Evolutionary conservation across 495 filamentous ascomycete genomes (phyloP).

Genomic region (Aspergillus funiculosus): DNA sequence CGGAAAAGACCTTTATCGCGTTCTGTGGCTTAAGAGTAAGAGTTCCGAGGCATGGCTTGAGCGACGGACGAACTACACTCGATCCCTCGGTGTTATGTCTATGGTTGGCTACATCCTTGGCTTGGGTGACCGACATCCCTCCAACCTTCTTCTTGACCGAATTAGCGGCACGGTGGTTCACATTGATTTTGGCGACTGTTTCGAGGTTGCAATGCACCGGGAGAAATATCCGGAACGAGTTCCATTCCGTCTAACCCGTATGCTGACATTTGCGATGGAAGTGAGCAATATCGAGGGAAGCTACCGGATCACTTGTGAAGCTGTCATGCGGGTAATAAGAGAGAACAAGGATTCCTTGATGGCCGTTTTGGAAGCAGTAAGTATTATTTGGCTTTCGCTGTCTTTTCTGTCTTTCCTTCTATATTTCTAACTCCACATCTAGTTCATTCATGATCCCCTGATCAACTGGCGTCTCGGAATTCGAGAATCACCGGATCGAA

Average conservation of each 20-base stretch:
- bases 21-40: slow-evolving; percentile 97
- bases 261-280: slow-evolving; percentile 99
- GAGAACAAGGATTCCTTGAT: slow-evolving; percentile 98
- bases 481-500: slow-evolving; percentile 71
- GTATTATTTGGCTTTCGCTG: slow-evolving; percentile 27
- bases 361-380: slow-evolving; percentile 95
- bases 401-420: neutral
- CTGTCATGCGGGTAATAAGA: slow-evolving; percentile 93
- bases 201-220: slow-evolving; percentile 98
- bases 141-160: slow-evolving; percentile 93
- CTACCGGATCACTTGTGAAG: slow-evolving; percentile 94
- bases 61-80: slow-evolving; percentile 93
- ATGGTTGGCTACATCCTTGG: slow-evolving; percentile 99
- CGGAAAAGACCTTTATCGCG: slow-evolving; percentile 94
- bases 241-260: slow-evolving; percentile 93
- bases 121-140: slow-evolving; percentile 91
- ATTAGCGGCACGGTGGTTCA: slow-evolving; percentile 95
- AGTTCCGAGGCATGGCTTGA: slow-evolving; percentile 97
- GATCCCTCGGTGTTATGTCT: slow-evolving; percentile 97
- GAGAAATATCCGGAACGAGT: slow-evolving; percentile 98
- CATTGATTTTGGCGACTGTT: slow-evolving; percentile 98
- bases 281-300: slow-evolving; percentile 98
- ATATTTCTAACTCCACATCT: slow-evolving; percentile 20
- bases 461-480: slow-evolving; percentile 94
- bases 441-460: slow-evolving; percentile 97